Percentiles rank a stretch among this genome's conserved stretches.
These are phyloP conservation scores for Elymus sibiricus DNA, from an alignment of 176 grass and related monocot genomes.

Conservation along the genomic window DNA sequence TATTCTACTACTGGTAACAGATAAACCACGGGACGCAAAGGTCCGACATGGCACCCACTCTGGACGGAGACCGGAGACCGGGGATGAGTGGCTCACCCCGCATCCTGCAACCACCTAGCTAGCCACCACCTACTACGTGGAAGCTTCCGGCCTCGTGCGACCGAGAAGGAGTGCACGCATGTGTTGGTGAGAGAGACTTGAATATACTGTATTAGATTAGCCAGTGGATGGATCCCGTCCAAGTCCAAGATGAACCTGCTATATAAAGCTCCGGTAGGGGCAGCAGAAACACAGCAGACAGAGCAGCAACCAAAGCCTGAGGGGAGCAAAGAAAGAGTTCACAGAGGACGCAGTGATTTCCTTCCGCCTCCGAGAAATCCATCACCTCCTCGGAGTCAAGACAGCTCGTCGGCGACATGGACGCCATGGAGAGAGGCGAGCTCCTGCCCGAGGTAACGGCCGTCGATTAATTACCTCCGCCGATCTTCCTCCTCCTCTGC, in stretches of 20 bases:
- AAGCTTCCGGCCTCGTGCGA: background rate
- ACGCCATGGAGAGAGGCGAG: constrained; percentile 46
- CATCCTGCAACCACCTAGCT: background rate
- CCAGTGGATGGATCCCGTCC: background rate
- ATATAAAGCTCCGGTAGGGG: constrained; percentile 12
- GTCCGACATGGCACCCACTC: constrained; percentile 3
- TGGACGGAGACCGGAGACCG: constrained; percentile 19
- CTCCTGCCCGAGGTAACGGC: constrained; percentile 33
- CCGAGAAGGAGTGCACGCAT: background rate
- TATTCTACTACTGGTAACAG: background rate
- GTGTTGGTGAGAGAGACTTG: background rate
- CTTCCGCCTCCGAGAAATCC: background rate
- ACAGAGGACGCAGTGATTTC: too few species aligned
- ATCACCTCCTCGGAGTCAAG: background rate
- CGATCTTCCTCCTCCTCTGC: background rate
- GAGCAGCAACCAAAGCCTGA: background rate
- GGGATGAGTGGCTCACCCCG: background rate
- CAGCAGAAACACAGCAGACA: background rate
- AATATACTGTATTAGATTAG: background rate
- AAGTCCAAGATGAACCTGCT: background rate
- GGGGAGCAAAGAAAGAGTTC: too few species aligned
- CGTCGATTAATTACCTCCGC: background rate
- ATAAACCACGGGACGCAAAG: background rate
- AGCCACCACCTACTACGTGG: background rate
- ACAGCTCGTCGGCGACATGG: background rate